phyloP scores from a whole-genome alignment of 306 rosid genomes.

The Castanea sativa region DNA sequence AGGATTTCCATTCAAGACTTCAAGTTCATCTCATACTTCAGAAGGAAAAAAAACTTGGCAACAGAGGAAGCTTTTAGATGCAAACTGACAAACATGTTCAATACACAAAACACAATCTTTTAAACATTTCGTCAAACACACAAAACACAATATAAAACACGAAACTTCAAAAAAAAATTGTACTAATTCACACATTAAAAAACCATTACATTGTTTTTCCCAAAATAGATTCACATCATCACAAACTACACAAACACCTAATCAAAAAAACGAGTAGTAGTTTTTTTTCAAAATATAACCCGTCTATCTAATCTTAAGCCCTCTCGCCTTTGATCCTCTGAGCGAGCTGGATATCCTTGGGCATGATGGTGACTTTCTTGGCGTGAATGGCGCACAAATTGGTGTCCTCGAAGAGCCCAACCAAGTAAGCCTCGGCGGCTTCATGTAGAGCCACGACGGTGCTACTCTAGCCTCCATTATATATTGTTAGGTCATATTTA shows the following conservation, averaged over 20 bases:
- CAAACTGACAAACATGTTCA: neutral
- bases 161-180: too few species aligned
- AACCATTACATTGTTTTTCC: too few species aligned
- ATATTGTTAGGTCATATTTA: neutral
- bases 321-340: constrained; percentile 65
- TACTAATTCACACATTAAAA: too few species aligned
- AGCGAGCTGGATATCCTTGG: constrained; percentile 65
- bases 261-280: too few species aligned
- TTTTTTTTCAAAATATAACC: too few species aligned
- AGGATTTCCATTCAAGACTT: neutral
- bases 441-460: constrained; percentile 51
- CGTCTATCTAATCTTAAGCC: constrained; percentile 23
- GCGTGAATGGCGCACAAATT: constrained; percentile 69
- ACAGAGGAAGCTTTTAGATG: neutral
- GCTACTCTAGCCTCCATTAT: constrained; percentile 30
- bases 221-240: too few species aligned
- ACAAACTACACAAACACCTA: too few species aligned
- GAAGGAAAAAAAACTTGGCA: neutral
- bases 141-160: too few species aligned
- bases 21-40: neutral
- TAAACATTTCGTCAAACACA: too few species aligned
- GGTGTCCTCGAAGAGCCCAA: constrained; percentile 60
- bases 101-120: neutral
- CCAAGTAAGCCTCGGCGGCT: constrained; percentile 56
- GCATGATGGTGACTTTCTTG: constrained; percentile 66